These are phyloP conservation scores for Puccinia coronata DNA, from an alignment of 1,284 basidiomycete species.

Conservation along the genomic window DNA sequence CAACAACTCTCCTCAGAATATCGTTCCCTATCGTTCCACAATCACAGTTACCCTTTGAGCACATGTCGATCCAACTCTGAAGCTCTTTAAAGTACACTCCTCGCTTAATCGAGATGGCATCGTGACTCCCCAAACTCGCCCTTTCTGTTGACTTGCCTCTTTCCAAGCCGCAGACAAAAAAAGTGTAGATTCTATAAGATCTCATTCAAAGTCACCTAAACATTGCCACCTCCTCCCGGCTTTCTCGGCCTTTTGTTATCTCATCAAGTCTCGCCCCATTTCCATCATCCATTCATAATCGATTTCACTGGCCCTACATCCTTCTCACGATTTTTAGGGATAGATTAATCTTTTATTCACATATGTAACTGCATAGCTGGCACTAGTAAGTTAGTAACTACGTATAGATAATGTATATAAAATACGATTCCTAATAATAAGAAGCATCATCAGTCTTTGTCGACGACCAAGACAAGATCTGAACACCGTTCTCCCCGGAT, in stretches of 20 bases:
- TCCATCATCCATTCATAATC: not conserved
- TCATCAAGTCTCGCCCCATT: not conserved
- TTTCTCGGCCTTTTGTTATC: too few relatives aligned
- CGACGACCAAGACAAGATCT: too few relatives aligned
- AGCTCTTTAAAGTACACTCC: slow-evolving; percentile 17
- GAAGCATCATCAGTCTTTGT: too few relatives aligned
- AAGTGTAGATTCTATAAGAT: too few relatives aligned
- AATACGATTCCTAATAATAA: slow-evolving; percentile 3
- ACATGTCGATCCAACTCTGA: slow-evolving; percentile 1
- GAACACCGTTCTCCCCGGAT: too few relatives aligned
- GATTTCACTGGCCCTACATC: not conserved
- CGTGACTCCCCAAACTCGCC: not conserved
- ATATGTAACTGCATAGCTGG: not conserved
- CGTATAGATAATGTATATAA: not conserved
- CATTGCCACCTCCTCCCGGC: not conserved
- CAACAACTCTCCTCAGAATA: not conserved
- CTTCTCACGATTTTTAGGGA: not conserved
- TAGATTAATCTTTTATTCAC: too few relatives aligned
- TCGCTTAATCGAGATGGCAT: slow-evolving; percentile 8
- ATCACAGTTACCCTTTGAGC: not conserved
- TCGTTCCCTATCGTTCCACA: not conserved
- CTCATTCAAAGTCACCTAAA: not conserved
- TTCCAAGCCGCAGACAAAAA: not conserved
- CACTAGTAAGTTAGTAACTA: not conserved
- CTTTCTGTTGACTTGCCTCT: too few relatives aligned